Evolutionary conservation across 306 rosid genomes (phyloP).

Genomic region (Ochetophila trinervis): DNA sequence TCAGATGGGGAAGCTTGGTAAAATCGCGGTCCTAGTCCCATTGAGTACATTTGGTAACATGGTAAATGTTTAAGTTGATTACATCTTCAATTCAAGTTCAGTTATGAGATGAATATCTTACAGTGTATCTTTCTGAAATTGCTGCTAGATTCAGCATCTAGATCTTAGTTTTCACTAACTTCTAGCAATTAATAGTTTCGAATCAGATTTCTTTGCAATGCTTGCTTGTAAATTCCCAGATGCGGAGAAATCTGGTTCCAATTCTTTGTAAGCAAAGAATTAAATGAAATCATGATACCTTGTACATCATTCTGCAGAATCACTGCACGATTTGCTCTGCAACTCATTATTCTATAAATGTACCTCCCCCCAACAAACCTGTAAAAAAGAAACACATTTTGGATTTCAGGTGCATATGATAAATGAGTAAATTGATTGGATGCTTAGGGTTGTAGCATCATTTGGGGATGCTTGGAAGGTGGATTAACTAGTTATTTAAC

Average conservation of each 20-base stretch:
- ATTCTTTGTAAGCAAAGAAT: constrained; percentile 16
- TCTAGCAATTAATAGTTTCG: constrained; percentile 10
- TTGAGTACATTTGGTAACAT: constrained; percentile 34
- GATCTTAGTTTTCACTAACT: constrained; percentile 20
- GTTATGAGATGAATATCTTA: constrained; percentile 22
- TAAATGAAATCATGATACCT: not conserved
- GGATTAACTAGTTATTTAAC: no score
- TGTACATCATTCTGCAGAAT: not conserved
- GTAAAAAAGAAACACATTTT: no score
- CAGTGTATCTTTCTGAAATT: constrained; percentile 27
- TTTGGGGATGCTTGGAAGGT: no score
- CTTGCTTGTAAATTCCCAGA: constrained; percentile 7
- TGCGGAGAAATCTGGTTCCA: not conserved
- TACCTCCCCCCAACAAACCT: no score
- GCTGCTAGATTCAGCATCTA: constrained; percentile 13
- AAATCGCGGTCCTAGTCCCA: constrained; percentile 35
- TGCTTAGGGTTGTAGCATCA: no score
- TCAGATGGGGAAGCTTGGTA: constrained; percentile 30
- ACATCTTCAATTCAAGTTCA: constrained; percentile 29
- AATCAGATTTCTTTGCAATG: constrained; percentile 5
- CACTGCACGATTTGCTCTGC: no score
- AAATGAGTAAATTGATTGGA: no score
- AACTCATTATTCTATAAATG: no score
- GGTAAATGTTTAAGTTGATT: constrained; percentile 37
- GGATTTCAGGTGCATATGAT: no score